These are phyloP conservation scores for Hypomyces perniciosus DNA, from an alignment of 2,329 filamentous ascomycete genomes.

Conservation along the genomic window DNA sequence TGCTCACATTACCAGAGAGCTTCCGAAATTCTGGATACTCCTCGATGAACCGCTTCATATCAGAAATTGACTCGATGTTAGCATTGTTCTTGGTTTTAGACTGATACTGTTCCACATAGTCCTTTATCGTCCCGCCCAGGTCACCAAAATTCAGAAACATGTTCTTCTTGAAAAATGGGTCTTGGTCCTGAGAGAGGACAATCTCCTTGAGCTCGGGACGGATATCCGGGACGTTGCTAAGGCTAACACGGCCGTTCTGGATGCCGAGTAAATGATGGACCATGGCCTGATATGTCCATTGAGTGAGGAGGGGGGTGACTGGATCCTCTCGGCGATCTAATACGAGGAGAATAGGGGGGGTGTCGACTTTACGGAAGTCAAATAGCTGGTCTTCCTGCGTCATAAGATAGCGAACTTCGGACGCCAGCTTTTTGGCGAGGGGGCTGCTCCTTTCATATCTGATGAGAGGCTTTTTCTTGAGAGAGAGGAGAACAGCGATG, in stretches of 20 bases:
- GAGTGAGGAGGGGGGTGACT: conserved; percentile 86
- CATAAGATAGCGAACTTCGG: conserved; percentile 85
- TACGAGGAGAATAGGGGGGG: conserved; percentile 84
- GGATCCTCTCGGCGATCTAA: conserved; percentile 91
- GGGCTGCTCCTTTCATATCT: conserved; percentile 88
- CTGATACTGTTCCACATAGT: conserved; percentile 97
- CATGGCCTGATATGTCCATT: conserved; percentile 99
- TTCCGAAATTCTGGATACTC: conserved; percentile 98
- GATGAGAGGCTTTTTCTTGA: conserved; percentile 96
- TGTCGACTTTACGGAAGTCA: conserved; percentile 92
- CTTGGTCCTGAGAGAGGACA: conserved; percentile 91
- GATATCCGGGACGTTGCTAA: conserved; percentile 77
- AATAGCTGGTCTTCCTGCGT: conserved; percentile 95
- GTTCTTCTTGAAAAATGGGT: conserved; percentile 98
- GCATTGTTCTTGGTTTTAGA: conserved; percentile 94
- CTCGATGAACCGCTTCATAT: conserved; percentile 99
- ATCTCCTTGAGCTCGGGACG: conserved; percentile 87
- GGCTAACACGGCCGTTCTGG: conserved; percentile 86
- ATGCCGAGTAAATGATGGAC: conserved; percentile 95
- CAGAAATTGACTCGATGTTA: conserved; percentile 92
- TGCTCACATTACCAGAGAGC: conserved; percentile 94
- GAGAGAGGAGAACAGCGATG: conserved; percentile 72
- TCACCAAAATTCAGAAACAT: conserved; percentile 99
- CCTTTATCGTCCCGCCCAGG: conserved; percentile 91
- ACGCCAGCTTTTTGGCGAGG: conserved; percentile 85